Evolutionary conservation across 2,329 filamentous ascomycete genomes (phyloP), one percentile per base, ranked within the genome.

Genomic region (Cytospora piceae): DNA sequence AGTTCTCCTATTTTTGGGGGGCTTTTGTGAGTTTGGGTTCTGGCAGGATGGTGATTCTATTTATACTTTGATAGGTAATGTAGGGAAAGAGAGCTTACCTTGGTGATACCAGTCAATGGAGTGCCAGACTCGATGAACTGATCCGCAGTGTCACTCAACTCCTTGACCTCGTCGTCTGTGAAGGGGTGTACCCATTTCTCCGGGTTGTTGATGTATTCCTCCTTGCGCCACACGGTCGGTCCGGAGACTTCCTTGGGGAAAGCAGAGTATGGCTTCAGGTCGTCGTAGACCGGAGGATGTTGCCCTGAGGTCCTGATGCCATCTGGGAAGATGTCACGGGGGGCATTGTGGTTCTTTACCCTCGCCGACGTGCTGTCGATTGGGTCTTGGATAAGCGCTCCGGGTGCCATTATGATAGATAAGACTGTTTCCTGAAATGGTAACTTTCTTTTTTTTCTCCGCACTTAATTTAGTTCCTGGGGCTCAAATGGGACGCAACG

Each of bases 101-200:
- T 72, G 63, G 73, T 70, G 63, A 94, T 93, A 8, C 89, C 91
- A 0, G 90, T 93, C 71, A 94, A 77, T 0, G 90, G 89, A 1
- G 81, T 88, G 42, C 85, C 85, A 17, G 83, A 83, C 5, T 82
- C 82, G 42, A 93, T 83, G 76, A 94, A 94, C 14, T 78, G 79
- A 76, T 94, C 90, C 0, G 91, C 85, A 0, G 90, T 84, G 24
- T 79, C 74, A 71, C 86, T 85, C 58, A 95, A 80, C 73, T 94
- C 91, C 12, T 80, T 77, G 24, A 93, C 79, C 75, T 94, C 91
- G 2, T 86, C 83, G 0, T 81, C 76, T 0, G 84, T 88, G 74
- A 94, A 91, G 9, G 79, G 78, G 77, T 93, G 90, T 6, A 88
- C 88, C 91, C 91, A 94, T 75, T 83, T 83, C 71, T 91, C 87